phyloP scores from a whole-genome alignment of 331 rosid genomes.

The Spiraea crenata region DNA sequence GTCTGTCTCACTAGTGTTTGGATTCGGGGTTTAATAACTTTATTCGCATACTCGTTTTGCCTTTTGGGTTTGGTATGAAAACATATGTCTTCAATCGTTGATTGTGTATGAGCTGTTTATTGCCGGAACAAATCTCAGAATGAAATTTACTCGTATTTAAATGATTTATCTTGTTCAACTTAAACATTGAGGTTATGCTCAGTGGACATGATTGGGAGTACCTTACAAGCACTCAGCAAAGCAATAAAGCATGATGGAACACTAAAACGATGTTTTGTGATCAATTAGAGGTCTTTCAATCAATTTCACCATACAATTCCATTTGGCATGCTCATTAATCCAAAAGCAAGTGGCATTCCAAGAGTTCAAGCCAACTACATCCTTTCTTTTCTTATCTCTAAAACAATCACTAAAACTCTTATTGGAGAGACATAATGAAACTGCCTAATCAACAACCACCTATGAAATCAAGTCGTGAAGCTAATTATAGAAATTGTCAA shows the following conservation, averaged over 20 bases:
- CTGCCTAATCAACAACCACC: conserved; percentile 2
- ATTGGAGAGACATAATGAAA: background rate
- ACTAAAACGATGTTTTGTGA: conserved; percentile 7
- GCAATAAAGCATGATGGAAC: conserved; percentile 18
- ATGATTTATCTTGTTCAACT: no score
- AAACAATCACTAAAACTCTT: background rate
- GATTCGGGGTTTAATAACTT: background rate
- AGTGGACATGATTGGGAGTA: conserved; percentile 1
- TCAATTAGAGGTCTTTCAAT: background rate
- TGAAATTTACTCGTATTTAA: no score
- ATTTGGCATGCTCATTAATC: no score
- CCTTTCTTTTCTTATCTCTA: background rate
- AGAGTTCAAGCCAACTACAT: background rate
- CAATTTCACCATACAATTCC: background rate
- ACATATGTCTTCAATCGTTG: no score
- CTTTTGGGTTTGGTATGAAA: background rate
- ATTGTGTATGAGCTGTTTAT: no score
- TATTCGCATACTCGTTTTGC: background rate
- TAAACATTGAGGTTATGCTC: background rate
- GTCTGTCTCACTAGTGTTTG: background rate
- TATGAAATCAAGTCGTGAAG: background rate
- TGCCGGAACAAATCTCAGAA: no score
- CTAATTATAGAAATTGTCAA: background rate
- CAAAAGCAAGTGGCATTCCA: no score
- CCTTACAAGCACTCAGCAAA: conserved; percentile 6